Base-by-base conservation (phyloP, 108 stramenopile species). In the Nitzschia sp. region DNA sequence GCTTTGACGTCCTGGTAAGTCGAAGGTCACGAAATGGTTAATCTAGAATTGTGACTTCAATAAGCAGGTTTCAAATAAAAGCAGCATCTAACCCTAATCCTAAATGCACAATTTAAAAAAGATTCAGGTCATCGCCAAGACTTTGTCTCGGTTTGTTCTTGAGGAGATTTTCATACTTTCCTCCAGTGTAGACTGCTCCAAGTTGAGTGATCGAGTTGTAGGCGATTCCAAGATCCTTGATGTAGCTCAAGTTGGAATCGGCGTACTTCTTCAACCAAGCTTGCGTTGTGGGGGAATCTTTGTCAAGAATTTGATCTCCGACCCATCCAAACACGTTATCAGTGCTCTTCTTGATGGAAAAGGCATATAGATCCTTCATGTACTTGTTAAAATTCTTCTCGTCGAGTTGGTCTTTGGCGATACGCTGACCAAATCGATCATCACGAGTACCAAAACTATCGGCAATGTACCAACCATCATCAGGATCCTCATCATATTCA, bases 401-500 rank as follows among this genome's bases (percentile, higher is more conserved):
- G 26, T 60, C 68, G 41, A 84, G 80, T 38, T 77, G 64, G 33
- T 72, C 75, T 36, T 75, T 66, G 41, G 68, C 80, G 22, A 88
- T 77, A 30, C 81, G 66, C 25, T 80, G 76, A 17, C 93, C 93
- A 71, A 91, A 91, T 19, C 82, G 73, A 50, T 88, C 76, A n/a
- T 94, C 90, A 15, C 79, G 73, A 0, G 83, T 78, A 11, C 93
- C 93, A 69, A 94, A 94, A 41, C 82, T 83, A 69, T 94, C 93
- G 36, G 88, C 90, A 68, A 94, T 94, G 80, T 94, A 94, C 81
- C 85, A 86, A 36, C 83, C 93, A 66, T 89, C 93, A 72, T 94
- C 92, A 0, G 82, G 84, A 53, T 88, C 87, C 29, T 82, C 85
- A 26, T 80, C 84, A 33, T 69, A 77, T 27, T 79, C 85, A 68